phyloP scores from a whole-genome alignment of 78 protist genomes.

The Dictyostelium purpureum region DNA sequence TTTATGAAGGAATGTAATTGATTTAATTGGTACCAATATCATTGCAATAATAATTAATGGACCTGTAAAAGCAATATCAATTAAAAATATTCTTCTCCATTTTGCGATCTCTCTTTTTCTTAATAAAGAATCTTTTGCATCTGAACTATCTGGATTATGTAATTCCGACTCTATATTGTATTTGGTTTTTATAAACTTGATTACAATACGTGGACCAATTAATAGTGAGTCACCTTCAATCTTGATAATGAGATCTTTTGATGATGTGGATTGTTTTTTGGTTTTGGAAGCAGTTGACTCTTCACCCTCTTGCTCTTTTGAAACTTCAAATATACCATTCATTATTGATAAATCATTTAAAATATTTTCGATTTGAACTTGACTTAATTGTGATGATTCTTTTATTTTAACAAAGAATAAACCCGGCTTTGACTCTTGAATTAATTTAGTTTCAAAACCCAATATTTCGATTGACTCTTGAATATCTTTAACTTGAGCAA shows the following conservation, averaged over 20 bases:
- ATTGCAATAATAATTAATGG: constrained; percentile 59
- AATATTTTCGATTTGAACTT: background rate
- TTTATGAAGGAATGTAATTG: constrained; percentile 3
- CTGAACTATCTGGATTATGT: constrained; percentile 34
- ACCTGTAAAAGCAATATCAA: constrained; percentile 11
- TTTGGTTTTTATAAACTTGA: background rate
- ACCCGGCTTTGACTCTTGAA: constrained; percentile 41
- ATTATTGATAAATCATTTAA: background rate
- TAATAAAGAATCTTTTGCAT: constrained; percentile 61
- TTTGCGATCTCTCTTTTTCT: constrained; percentile 64
- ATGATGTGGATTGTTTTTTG: background rate
- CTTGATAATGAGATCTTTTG: background rate
- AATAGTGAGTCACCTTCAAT: constrained; percentile 36
- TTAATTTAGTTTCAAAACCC: constrained; percentile 56
- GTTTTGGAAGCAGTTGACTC: background rate
- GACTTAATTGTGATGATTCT: background rate
- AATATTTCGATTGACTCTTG: constrained; percentile 13
- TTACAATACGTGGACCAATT: constrained; percentile 32
- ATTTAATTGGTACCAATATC: constrained; percentile 44
- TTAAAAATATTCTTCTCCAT: constrained; percentile 39
- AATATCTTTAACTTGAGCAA: constrained; percentile 6
- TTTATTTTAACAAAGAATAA: constrained; percentile 15
- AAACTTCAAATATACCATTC: background rate
- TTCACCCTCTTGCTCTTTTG: background rate
- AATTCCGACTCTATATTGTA: background rate